Evolutionary conservation across 192 early-diverging fungal genomes (phyloP).

Genomic region (Gigaspora rosea): DNA sequence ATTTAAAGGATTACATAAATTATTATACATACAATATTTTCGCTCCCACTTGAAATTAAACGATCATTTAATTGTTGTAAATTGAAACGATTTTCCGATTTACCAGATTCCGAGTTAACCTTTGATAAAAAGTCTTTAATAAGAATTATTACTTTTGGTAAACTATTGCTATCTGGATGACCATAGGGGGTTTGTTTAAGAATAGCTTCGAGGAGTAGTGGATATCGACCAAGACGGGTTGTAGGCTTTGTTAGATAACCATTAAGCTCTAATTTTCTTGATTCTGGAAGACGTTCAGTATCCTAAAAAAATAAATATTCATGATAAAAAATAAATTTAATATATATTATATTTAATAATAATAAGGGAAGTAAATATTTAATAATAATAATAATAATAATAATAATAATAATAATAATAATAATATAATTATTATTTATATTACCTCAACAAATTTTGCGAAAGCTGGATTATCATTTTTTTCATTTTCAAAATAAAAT

Average conservation of each 20-base stretch:
- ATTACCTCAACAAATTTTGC: conserved; percentile 73
- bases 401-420: too few species aligned
- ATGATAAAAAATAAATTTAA: not conserved
- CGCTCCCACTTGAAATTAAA: conserved; percentile 54
- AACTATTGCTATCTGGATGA: conserved; percentile 72
- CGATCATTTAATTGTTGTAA: conserved; percentile 72
- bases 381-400: too few species aligned
- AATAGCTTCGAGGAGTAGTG: conserved; percentile 77
- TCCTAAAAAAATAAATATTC: conserved; percentile 44
- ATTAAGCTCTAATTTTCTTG: conserved; percentile 80
- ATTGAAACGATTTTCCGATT: conserved; percentile 84
- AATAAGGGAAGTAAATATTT: not conserved
- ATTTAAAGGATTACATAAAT: not conserved
- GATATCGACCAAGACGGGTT: conserved; percentile 85
- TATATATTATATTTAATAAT: not conserved
- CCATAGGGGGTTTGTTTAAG: conserved; percentile 79
- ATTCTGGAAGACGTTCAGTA: conserved; percentile 74
- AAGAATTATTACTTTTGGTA: conserved; percentile 72
- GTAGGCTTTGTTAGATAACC: conserved; percentile 88
- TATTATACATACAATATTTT: not conserved
- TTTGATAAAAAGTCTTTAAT: conserved; percentile 73
- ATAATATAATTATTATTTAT: conserved; percentile 25
- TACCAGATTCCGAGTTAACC: conserved; percentile 89
- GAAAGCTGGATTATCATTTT: conserved; percentile 65
- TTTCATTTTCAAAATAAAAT: conserved; percentile 81